phyloP scores from a whole-genome alignment of 2,329 filamentous ascomycete species.

The Trichoderma endophyticum region DNA sequence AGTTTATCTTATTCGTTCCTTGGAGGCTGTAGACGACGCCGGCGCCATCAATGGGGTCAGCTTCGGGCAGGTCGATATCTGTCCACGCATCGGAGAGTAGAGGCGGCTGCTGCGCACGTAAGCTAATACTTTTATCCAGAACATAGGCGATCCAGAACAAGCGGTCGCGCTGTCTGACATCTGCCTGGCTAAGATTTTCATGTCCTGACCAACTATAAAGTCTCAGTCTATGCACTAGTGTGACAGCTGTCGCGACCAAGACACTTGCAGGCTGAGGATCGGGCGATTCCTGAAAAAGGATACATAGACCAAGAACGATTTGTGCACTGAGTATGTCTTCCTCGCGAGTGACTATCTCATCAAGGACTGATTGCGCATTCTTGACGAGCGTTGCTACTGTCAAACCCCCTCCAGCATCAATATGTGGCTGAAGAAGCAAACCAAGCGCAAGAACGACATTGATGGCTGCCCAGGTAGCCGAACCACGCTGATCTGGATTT shows the following conservation, averaged over 20 bases:
- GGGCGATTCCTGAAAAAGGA: neutral
- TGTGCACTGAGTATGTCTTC: neutral
- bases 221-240: neutral
- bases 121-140: neutral
- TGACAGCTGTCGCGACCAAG: neutral
- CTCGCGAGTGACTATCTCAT: neutral
- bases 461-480: neutral
- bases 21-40: neutral
- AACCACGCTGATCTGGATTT: neutral
- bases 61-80: neutral
- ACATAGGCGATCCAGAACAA: neutral
- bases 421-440: neutral
- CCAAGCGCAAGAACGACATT: neutral
- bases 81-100: neutral
- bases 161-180: neutral
- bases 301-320: neutral
- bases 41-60: neutral
- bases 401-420: neutral
- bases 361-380: neutral
- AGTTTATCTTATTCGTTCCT: neutral
- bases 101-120: neutral
- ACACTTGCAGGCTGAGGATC: neutral
- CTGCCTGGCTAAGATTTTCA: neutral
- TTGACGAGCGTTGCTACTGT: neutral
- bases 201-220: neutral